Evolutionary conservation across 257 asterid species (phyloP).

Genomic region (Euphrasia confusa): DNA sequence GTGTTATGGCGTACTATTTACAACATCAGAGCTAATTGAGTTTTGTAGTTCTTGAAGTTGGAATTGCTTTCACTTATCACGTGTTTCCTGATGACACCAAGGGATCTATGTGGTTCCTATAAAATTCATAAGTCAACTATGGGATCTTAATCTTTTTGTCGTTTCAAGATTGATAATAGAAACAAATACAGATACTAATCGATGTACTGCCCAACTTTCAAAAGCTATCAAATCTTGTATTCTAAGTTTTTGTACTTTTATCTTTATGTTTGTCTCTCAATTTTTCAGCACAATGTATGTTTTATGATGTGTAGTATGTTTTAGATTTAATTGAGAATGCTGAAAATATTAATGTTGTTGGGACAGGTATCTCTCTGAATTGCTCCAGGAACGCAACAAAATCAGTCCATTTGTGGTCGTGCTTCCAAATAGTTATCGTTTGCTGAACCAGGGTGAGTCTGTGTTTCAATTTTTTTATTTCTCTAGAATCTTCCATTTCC

Average conservation of each 20-base stretch:
- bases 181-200: background rate
- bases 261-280: too few species aligned
- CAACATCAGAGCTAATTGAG: too few species aligned
- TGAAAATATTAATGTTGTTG: background rate
- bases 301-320: background rate
- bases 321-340: slow-evolving; percentile 3
- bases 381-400: slow-evolving; percentile 54
- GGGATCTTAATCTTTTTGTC: slow-evolving; percentile 3
- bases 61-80: background rate
- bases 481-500: too few species aligned
- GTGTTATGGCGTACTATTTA: too few species aligned
- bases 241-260: background rate
- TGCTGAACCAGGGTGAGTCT: slow-evolving; percentile 70
- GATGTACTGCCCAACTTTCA: background rate
- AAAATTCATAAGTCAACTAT: background rate
- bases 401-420: slow-evolving; percentile 54
- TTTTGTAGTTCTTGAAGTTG: background rate
- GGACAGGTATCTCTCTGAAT: slow-evolving; percentile 38
- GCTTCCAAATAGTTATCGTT: slow-evolving; percentile 48
- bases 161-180: background rate
- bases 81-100: background rate
- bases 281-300: too few species aligned
- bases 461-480: background rate
- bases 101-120: slow-evolving; percentile 3
- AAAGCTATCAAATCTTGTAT: background rate